Percentiles rank a stretch among this genome's conserved stretches.
These are phyloP conservation scores for Lactarius sanguifluus DNA, from an alignment of 768 basidiomycete genomes.

Conservation along the genomic window DNA sequence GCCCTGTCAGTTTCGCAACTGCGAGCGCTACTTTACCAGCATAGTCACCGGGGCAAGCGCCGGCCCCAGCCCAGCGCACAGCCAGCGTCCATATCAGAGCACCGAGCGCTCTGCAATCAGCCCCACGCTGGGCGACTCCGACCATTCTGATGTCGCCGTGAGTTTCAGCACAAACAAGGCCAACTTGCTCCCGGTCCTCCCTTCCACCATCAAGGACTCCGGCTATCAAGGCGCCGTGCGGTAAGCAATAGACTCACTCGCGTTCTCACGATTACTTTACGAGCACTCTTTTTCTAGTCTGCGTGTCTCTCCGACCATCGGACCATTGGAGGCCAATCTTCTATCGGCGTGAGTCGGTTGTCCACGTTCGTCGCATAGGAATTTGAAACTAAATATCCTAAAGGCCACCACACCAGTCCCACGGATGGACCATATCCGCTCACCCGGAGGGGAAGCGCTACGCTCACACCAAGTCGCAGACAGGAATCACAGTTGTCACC, in stretches of 20 bases:
- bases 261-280: not conserved
- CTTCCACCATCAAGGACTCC: not conserved
- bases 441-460: conserved; percentile 22
- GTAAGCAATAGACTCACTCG: not conserved
- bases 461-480: not conserved
- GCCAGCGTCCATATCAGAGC: conserved; percentile 25
- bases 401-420: conserved; percentile 7
- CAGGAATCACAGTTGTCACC: conserved; percentile 8
- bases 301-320: not conserved
- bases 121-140: conserved; percentile 7
- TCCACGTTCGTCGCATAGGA: not conserved
- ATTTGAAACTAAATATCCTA: not conserved
- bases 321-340: not conserved
- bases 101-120: conserved; percentile 4
- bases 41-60: conserved; percentile 61
- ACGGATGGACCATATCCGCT: conserved; percentile 1
- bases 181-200: not conserved
- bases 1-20: conserved; percentile 74
- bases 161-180: not conserved
- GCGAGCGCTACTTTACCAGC: conserved; percentile 84
- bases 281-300: not conserved
- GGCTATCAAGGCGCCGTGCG: conserved; percentile 2
- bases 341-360: conserved; percentile 3
- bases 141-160: not conserved
- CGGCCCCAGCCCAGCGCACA: conserved; percentile 17